Percentiles rank a stretch among this genome's conserved stretches.
Evolutionary conservation across 805 yeast genomes (phyloP).

Genomic region (Pichia scutulata): DNA sequence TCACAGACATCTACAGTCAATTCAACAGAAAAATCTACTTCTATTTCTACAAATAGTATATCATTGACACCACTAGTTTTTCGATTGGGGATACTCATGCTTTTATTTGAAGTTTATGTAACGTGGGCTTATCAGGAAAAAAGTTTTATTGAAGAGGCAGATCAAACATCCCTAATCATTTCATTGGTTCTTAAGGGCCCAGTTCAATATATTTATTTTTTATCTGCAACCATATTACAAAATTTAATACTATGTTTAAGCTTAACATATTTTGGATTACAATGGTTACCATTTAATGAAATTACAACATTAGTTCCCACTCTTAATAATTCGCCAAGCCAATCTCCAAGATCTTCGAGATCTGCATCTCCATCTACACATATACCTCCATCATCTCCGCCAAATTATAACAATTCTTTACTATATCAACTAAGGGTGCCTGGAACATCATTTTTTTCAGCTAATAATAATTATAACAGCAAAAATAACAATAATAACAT

Average conservation of each 20-base stretch:
- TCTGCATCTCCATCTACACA: not conserved
- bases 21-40: not conserved
- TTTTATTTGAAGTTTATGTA: constrained; percentile 81
- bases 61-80: constrained; percentile 13
- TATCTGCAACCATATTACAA: constrained; percentile 39
- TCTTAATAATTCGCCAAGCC: not conserved
- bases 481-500: not conserved
- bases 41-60: not conserved
- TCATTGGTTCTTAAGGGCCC: constrained; percentile 29
- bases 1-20: not conserved
- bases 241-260: constrained; percentile 13
- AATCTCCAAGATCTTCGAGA: constrained; percentile 7
- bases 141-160: constrained; percentile 25
- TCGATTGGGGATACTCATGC: constrained; percentile 53
- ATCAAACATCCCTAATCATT: constrained; percentile 19
- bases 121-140: constrained; percentile 89
- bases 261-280: constrained; percentile 8
- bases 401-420: not conserved
- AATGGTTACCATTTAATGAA: constrained; percentile 26
- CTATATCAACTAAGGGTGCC: not conserved
- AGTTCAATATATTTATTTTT: constrained; percentile 50
- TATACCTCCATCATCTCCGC: not conserved
- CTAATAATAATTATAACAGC: not conserved
- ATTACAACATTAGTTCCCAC: constrained; percentile 3
- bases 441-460: not conserved